Evolutionary conservation across 495 filamentous ascomycete genomes (phyloP), one percentile per base, ranked within the genome.

Genomic region (Lepraria neglecta): DNA sequence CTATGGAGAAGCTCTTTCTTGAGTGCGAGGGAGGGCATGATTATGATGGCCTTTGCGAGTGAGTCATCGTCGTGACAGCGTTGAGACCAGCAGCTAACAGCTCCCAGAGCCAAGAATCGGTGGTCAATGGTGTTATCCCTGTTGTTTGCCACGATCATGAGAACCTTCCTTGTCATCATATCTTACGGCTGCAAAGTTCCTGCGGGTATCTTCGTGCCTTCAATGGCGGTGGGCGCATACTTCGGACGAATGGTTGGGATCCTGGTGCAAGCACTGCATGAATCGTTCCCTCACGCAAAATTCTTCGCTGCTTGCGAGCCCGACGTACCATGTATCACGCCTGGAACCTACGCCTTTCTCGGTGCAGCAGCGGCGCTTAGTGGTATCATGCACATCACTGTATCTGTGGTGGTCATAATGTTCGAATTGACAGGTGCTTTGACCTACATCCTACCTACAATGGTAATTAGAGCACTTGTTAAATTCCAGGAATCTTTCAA

Each of bases 171-270:
- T 58, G 92, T 98, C 60, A 96, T 97, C 53, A 92, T 97, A 59
- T 96, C 92, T 1, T 98, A 97, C 65, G 94, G 94, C 6, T 97
- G 92, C 78, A 98, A 97, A 72, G 94, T 97, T 9, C 94, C 94
- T 0, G 94, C 95, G 5, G 94, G 94, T 53, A 97, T 97, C 53
- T 97, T 97, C 69, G 91, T 97, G 17, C 94, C 94, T 7, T 97
- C 92, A 5, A 98, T 98, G 94, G 94, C 94, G 24, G 85, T 98
- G 59, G 94, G 94, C 0, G 94, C 94, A 11, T 90, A 89, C 0
- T 97, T 98, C 72, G 94, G 94, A 4, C 78, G 94, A 30, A 91
- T 94, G 65, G 79, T 97, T n/a, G 92, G 92, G 12, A 96, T 97
- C 48, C 78, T 97, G 54, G 94, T 97, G 40, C 89, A 97, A 71